Evolutionary conservation across 306 rosid genomes (phyloP), one percentile per base, ranked within the genome.

Genomic region (Quercus alba): DNA sequence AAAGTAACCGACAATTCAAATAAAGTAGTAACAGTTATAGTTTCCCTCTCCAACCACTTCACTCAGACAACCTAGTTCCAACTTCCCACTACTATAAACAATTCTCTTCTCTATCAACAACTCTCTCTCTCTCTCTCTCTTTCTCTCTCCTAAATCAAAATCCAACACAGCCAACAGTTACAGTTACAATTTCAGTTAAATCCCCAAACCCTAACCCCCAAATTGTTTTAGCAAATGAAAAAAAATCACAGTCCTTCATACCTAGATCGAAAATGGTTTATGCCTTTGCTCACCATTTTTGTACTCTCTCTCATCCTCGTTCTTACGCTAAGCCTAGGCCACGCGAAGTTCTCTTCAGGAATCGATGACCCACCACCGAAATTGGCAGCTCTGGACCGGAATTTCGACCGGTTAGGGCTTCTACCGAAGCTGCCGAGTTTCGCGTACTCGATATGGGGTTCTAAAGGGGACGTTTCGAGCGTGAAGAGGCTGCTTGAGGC

Each of bases 401-500:
- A 30, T 10, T 23, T 76, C 67, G 62, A 38, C 41, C 62, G 51
- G 17, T 3, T 79, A 3, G 87, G 84, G 75, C 86, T 89, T 38
- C 12, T 41, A 41, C 90, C 92, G 31, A 84, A 78, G 12, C 81
- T 91, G 33, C 98, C 99, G 67, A 81, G 87, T 77, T 85, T 95
- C n/a, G 97, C 99, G 13, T 93, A 91, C 80, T 30, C 90, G 70
- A 30, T 95, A 4, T 80, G 89, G 0, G 98, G 93, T 0, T 77
- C 96, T 4, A 89, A 85, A 77, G 96, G 96, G 28, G 96, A 95
- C 23, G 94, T 75, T 3, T 56, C 84, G 6, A 84, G 83, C 71
- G 54, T 95, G 73, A 76, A 82, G 77, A 85, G 98, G 89, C 59
- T 95, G 25, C 96, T 95, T 57, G 90, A 90, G 78, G 96, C 97